Percentiles rank a stretch among this genome's conserved stretches.
phyloP scores from a whole-genome alignment of 2,329 filamentous ascomycete species.

The Aspergillus pseudotamarii region DNA sequence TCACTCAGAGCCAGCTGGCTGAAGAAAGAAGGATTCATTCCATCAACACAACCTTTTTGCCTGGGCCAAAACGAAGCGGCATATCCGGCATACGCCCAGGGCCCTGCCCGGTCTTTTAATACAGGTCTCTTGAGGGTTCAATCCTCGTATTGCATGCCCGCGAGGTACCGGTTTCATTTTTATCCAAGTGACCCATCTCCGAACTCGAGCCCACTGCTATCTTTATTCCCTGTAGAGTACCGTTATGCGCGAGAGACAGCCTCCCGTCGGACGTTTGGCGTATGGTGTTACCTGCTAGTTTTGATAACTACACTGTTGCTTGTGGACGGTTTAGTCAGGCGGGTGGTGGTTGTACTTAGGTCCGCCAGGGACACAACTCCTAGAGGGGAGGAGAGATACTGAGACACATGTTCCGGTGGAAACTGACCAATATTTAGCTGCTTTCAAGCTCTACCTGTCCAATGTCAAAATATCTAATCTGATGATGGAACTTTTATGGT shows the following conservation, averaged over 20 bases:
- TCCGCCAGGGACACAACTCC: neutral
- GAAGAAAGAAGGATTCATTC: neutral
- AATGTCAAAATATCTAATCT: conserved; percentile 1
- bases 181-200: neutral
- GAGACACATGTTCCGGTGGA: neutral
- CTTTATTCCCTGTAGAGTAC: neutral
- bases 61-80: neutral
- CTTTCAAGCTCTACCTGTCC: neutral
- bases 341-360: neutral
- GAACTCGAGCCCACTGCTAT: neutral
- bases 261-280: neutral
- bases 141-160: neutral
- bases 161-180: neutral
- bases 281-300: neutral
- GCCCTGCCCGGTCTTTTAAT: neutral
- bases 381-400: neutral
- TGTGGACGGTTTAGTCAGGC: neutral
- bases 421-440: conserved; percentile 3
- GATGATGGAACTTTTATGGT: neutral
- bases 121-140: neutral
- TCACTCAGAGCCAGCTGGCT: neutral
- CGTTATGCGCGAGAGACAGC: neutral
- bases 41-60: neutral
- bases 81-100: neutral
- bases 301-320: neutral